Base-by-base conservation (phyloP, 345 rosid species). In the Capsella bursapastoris region DNA sequence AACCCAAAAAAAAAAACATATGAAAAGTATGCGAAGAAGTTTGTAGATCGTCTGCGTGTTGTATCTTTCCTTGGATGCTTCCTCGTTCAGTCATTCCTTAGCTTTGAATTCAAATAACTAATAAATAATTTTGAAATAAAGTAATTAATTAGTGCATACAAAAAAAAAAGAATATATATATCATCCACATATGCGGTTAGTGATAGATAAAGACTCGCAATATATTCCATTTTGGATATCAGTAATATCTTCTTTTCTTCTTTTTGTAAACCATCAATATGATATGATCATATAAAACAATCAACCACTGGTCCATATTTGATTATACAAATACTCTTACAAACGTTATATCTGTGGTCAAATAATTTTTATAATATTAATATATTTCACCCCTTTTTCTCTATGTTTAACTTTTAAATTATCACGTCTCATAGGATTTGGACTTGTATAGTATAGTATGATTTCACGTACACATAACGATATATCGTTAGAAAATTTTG, bases 81-180 rank as follows among this genome's bases (percentile, higher is more conserved):
- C 75, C 45, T 22, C 25, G 25, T 22, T 22, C 25, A 22, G 25
- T 70, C 14, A 7, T 13, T 37, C 27, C 52, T 55, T 70, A 47
- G 29, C 66, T 62, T 76, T 69, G 66, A 76, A 76, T 76, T 55
- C 70, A 69, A 37, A 64, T 37, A 55, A 69, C 65, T 15, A 22
- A 22, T 22, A 22, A 22, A 22, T 22, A 22, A 22, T 0, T 22
- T 22, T 22, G 25, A 22, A 22, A 27, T 1, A 29, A 59, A 18
- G 16, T 1, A 29, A 59, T 2, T 22, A 18, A 7, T 22, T 51
- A 58, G 7, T 75, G 38, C 29, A 40, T 18, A 74, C 45, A 22
- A 1, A 1, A 22, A 47, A n/a, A 35, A 37, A 57, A 59, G 41
- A 68, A 75, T 22, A 69, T 43, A 69, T 43, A 63, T 76, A 34